Conservation (phyloP, 225 moss, liverwort and hornwort species). For the Marchantia paleacea region DNA sequence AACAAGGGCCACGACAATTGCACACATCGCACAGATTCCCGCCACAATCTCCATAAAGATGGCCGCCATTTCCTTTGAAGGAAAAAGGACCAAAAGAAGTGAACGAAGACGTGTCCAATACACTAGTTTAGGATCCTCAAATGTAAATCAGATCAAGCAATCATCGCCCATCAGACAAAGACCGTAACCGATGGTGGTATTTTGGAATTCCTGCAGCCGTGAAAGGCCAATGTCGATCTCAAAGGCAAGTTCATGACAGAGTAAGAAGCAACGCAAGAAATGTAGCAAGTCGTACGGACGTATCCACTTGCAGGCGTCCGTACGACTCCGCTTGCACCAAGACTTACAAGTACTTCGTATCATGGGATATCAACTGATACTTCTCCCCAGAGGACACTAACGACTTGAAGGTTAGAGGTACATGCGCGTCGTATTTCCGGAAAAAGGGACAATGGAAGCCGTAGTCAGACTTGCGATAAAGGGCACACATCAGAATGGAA, state of each 20-base stretch:
- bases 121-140: not conserved
- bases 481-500: not conserved
- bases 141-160: not conserved
- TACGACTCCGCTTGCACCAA: not conserved
- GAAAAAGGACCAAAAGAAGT: not conserved
- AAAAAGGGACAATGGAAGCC: not conserved
- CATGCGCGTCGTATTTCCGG: not conserved
- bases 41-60: conserved; percentile 30
- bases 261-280: not conserved
- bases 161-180: not conserved
- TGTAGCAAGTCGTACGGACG: not conserved
- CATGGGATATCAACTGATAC: not conserved
- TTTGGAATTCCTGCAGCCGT: not conserved
- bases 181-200: not conserved
- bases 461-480: not conserved
- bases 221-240: not conserved
- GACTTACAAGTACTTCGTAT: not conserved
- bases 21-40: conserved; percentile 48
- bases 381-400: not conserved
- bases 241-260: not conserved
- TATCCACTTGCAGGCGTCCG: not conserved
- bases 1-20: conserved; percentile 50
- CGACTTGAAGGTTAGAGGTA: not conserved
- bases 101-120: not conserved
- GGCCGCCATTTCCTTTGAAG: conserved; percentile 24